Conservation (phyloP, 2,329 filamentous ascomycete species). For the Diaporthe humulicola region DNA sequence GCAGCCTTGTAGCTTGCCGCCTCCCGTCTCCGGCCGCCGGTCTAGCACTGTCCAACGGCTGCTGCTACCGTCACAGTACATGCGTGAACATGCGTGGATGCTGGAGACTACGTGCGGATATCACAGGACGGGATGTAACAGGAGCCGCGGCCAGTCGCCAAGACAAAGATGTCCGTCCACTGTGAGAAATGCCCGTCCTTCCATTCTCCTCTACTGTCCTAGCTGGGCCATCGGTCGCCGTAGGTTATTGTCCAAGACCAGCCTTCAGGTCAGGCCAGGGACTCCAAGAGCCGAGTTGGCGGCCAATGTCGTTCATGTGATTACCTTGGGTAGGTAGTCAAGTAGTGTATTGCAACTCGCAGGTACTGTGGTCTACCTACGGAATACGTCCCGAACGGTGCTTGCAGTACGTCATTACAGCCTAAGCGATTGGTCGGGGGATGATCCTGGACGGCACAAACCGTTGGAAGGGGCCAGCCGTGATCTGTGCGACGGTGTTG, state of each 20-base stretch:
- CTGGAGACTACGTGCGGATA: background rate
- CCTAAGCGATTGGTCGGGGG: conserved; percentile 18
- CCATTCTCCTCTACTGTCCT: background rate
- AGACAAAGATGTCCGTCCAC: background rate
- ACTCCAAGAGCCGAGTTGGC: background rate
- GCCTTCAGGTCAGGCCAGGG: background rate
- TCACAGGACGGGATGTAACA: conserved; percentile 6
- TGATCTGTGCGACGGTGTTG: conserved; percentile 11
- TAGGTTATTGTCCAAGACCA: too few species aligned
- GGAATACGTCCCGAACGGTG: background rate
- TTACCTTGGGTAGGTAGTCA: too few species aligned
- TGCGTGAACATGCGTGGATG: background rate
- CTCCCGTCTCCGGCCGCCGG: background rate
- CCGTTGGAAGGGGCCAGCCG: background rate
- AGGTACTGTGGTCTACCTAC: too few species aligned
- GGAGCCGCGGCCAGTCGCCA: background rate
- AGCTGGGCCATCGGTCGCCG: background rate
- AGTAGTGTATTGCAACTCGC: background rate
- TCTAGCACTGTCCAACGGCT: background rate
- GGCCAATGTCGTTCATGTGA: too few species aligned
- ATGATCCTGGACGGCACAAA: conserved; percentile 1
- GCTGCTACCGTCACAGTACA: conserved; percentile 1
- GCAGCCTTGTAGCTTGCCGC: background rate
- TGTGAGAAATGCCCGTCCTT: background rate
- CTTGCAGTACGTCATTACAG: background rate